Evolutionary conservation across 2,329 filamentous ascomycete species (phyloP).

Genomic region (Waltergamsia citrina): DNA sequence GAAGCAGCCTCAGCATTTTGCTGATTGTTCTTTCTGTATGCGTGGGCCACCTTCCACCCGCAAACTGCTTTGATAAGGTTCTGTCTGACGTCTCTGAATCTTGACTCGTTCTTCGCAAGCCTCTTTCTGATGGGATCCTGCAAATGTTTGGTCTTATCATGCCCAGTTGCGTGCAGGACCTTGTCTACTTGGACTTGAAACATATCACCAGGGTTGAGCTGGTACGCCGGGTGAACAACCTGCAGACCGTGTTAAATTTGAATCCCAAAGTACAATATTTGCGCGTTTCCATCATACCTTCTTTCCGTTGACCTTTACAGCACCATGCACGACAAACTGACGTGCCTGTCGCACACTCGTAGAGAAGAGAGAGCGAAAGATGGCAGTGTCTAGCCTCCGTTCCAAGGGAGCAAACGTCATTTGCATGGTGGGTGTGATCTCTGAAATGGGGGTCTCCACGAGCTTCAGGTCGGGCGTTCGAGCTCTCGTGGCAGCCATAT

Average conservation of each 20-base stretch:
- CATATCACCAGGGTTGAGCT: slow-evolving; percentile 94
- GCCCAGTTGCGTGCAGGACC: slow-evolving; percentile 81
- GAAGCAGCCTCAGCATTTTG: slow-evolving; percentile 9
- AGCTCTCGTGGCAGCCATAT: neutral
- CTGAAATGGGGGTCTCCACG: slow-evolving; percentile 14
- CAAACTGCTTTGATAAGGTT: too few species aligned
- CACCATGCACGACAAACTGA: slow-evolving; percentile 88
- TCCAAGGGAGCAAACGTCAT: slow-evolving; percentile 94
- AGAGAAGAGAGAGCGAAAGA: slow-evolving; percentile 89
- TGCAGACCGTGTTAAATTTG: slow-evolving; percentile 24
- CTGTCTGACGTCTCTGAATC: too few species aligned
- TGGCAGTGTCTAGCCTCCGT: slow-evolving; percentile 83
- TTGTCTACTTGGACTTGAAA: slow-evolving; percentile 89
- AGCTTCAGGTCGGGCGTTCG: slow-evolving; percentile 6
- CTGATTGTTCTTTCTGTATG: slow-evolving; percentile 2
- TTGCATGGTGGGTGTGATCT: slow-evolving; percentile 80
- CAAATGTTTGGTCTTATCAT: slow-evolving; percentile 40
- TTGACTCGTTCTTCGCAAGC: slow-evolving; percentile 32
- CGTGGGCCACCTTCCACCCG: too few species aligned
- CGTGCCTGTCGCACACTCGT: slow-evolving; percentile 88
- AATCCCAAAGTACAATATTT: too few species aligned
- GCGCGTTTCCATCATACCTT: slow-evolving; percentile 54
- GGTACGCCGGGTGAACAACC: slow-evolving; percentile 90
- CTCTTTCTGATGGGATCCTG: slow-evolving; percentile 17
- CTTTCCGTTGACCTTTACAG: slow-evolving; percentile 92